phyloP scores from a whole-genome alignment of 257 asterid genomes.

The Cinchona pubescens region DNA sequence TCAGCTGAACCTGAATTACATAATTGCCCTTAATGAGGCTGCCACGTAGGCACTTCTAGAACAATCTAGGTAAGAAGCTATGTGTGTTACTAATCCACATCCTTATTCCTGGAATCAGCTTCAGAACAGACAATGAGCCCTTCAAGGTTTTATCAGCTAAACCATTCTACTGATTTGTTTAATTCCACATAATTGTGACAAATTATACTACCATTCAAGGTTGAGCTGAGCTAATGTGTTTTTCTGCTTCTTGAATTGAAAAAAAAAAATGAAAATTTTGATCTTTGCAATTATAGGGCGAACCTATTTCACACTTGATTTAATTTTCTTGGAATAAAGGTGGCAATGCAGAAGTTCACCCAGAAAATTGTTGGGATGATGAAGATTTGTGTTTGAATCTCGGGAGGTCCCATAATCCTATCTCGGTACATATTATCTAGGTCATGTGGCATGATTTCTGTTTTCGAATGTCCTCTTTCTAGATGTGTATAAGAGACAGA shows the following conservation, averaged over 20 bases:
- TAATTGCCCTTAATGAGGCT: too few relatives aligned
- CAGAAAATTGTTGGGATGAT: slow-evolving; percentile 58
- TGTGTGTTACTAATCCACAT: too few relatives aligned
- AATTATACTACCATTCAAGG: too few relatives aligned
- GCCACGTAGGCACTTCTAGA: too few relatives aligned
- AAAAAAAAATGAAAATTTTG: not conserved
- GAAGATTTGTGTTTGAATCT: slow-evolving; percentile 62
- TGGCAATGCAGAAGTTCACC: slow-evolving; percentile 58
- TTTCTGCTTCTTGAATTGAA: not conserved
- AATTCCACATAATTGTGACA: not conserved
- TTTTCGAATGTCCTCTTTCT: not conserved
- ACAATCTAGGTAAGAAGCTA: too few relatives aligned
- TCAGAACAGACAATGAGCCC: slow-evolving; percentile 68
- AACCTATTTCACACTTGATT: slow-evolving; percentile 9
- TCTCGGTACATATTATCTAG: slow-evolving; percentile 48
- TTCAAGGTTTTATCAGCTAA: slow-evolving; percentile 46
- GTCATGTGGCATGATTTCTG: not conserved
- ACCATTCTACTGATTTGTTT: not conserved
- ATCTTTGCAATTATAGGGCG: not conserved
- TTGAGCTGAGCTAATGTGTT: too few relatives aligned
- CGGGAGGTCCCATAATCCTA: slow-evolving; percentile 73
- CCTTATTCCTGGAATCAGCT: slow-evolving; percentile 74
- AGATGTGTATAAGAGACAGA: too few relatives aligned
- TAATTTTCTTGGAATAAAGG: slow-evolving; percentile 30
- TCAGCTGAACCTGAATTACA: too few relatives aligned